phyloP scores from a whole-genome alignment of 192 early-diverging fungal species.

The Coemansia sp. region DNA sequence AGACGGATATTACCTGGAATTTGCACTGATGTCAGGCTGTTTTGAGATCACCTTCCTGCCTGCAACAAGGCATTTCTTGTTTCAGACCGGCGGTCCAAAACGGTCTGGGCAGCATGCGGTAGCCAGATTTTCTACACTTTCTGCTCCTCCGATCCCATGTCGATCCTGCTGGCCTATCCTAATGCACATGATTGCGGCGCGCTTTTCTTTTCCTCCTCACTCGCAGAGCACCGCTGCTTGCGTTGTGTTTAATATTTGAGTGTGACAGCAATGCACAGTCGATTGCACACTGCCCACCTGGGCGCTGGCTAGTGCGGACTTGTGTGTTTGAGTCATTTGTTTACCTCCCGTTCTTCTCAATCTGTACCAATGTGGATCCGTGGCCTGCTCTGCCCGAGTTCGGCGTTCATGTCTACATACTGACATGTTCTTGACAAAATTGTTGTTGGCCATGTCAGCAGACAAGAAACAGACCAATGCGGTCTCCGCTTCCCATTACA shows the following conservation, averaged over 20 bases:
- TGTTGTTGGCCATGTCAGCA: neutral
- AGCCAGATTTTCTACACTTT: neutral
- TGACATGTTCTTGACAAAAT: neutral
- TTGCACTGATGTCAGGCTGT: slow-evolving; percentile 8
- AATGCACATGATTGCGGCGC: slow-evolving; percentile 9
- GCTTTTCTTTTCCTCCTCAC: neutral
- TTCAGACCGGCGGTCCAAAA: slow-evolving; percentile 14
- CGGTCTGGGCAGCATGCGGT: slow-evolving; percentile 4
- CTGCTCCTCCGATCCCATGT: slow-evolving; percentile 5
- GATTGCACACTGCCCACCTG: neutral
- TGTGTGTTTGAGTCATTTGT: neutral
- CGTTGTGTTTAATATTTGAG: neutral
- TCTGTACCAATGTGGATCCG: neutral
- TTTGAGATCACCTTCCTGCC: slow-evolving; percentile 6
- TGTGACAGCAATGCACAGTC: neutral
- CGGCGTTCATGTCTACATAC: neutral
- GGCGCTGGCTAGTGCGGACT: neutral
- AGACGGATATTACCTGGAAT: slow-evolving; percentile 1
- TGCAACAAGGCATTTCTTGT: slow-evolving; percentile 1
- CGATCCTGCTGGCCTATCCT: neutral
- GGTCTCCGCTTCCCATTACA: no score
- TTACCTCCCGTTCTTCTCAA: neutral
- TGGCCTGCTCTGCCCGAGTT: neutral
- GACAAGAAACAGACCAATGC: no score
- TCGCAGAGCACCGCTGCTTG: neutral